Evolutionary conservation across 1,284 basidiomycete species (phyloP).

Genomic region (Pseudozyma tsukubaensis): DNA sequence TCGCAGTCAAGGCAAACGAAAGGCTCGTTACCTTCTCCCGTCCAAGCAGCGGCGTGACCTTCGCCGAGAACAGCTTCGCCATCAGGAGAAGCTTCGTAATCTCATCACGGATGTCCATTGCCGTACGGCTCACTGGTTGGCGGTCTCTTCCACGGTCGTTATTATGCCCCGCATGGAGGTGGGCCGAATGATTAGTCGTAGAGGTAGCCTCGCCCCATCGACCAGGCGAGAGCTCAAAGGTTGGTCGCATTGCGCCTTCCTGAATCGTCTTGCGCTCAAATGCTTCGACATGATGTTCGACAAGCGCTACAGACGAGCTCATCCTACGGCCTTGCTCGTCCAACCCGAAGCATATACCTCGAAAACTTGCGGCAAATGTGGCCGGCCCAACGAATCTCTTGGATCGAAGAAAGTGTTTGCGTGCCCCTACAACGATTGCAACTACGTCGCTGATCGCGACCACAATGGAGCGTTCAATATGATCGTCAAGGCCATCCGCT

Average conservation of each 20-base stretch:
- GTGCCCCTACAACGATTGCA: background rate
- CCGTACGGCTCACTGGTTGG: too few species aligned
- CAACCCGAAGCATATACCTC: slow-evolving; percentile 14
- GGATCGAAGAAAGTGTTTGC: background rate
- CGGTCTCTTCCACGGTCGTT: too few species aligned
- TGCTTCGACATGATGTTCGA: background rate
- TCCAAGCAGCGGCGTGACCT: too few species aligned
- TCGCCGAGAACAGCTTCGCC: too few species aligned
- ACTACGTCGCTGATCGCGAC: slow-evolving; percentile 3
- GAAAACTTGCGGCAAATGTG: slow-evolving; percentile 4
- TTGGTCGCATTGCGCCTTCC: background rate
- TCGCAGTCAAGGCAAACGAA: too few species aligned
- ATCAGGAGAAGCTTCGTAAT: too few species aligned
- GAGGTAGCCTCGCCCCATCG: background rate
- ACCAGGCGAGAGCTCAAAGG: slow-evolving; percentile 6
- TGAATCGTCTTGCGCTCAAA: slow-evolving; percentile 3
- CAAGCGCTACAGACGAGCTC: background rate
- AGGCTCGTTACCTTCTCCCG: too few species aligned
- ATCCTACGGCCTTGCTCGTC: background rate
- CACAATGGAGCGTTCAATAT: slow-evolving; percentile 5
- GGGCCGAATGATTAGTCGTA: slow-evolving; percentile 1
- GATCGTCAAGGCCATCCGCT: too few species aligned
- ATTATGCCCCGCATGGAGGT: slow-evolving; percentile 19
- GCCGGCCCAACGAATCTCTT: background rate
- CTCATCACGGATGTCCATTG: too few species aligned